Evolutionary conservation across 2,329 filamentous ascomycete species (phyloP), one percentile per base, ranked within the genome.

Genomic region (Pseudopyrenochaeta lycopersici): DNA sequence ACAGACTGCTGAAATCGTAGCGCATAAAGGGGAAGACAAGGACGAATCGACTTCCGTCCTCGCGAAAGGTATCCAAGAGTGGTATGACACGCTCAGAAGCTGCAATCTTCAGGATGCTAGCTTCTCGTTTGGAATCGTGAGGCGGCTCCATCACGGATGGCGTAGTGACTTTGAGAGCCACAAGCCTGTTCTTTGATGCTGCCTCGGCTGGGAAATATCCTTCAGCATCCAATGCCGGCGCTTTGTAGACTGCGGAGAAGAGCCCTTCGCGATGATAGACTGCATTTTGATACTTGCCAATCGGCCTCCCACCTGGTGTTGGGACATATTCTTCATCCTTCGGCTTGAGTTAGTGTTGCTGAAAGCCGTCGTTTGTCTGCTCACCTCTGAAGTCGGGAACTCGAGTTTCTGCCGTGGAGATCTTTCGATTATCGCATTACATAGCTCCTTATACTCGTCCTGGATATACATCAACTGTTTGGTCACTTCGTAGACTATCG

Each of bases 1-100:
- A 81, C 3, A 97, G 72, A n/a, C 83, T 78, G 38, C 86, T 84
- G 6, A 98, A 82, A 21, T 90, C 91, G 52, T 88, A 80, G 4
- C 87, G 88, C 80, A 94, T 85, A 74, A 90, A 97, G 0, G 95
- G 95, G 58, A 97, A 96, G 1, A 89, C 89, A 6, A 98, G 81
- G 18, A 96, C 87, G 47, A 96, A 86, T 39, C 85, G 85, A 52
- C 89, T 87, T 40, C 87, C 86, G 54, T 93, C 85, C 54, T 88
- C 82, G 10, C 77, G 77, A 64, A 96, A 93, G 0, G 87, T 87
- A 35, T 91, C 87, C 4, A 92, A 74, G 3, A 99, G 81, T 0
- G 85, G 80, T 50, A 98, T 82, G 45, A 90, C 80, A 44, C 81
- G 84, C 51, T 82, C 79, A 36, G 82, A 82, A 21, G 80, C 81